Evolutionary conservation across 75 land plant species (phyloP), one percentile per base, ranked within the genome.

Genomic region (Cunninghamia lanceolata): DNA sequence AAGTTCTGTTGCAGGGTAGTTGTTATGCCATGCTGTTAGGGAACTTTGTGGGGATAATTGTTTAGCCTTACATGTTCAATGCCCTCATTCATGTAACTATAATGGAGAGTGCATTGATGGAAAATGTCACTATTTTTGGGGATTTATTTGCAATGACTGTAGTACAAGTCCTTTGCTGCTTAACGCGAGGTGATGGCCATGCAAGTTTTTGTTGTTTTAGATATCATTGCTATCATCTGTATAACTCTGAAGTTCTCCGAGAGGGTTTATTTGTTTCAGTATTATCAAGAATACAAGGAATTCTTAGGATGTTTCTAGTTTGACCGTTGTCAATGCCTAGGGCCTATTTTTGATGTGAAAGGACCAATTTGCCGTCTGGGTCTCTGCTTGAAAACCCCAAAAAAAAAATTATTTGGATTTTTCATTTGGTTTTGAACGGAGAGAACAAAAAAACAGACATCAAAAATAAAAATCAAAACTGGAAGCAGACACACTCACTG

Each of bases 21-120:
- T 98, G 86, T 91, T 92, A 13, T 98, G 99, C 87, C 99, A 98
- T 30, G 91, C 94, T 35, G 94, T 93, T 87, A 85, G 92, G 59
- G 99, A 98, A 87, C 91, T 98, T 46, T 98, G 99, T 87, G 91
- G 90, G 78, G 86, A 75, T 17, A 83, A 19, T 6, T 88, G 93
- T 73, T 68, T 87, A 19, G 70, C 90, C 34, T 83, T 86, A 35
- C 88, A 89, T 86, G 95, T 94, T 32, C 90, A 95, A 53, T 98
- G 99, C 78, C 92, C 93, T n/a, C n/a, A n/a, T n/a, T n/a, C n/a
- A n/a, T n/a, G n/a, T n/a, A n/a, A n/a, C n/a, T n/a, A n/a, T n/a
- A 19, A 86, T 86, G 99, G 99, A 14, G 98, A 98, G 53, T 98
- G 99, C 85, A 85, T 98, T 39, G 89, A 95, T 82, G 96, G 98